phyloP scores from a whole-genome alignment of 208 protist genomes.

The Leishmania turanica region DNA sequence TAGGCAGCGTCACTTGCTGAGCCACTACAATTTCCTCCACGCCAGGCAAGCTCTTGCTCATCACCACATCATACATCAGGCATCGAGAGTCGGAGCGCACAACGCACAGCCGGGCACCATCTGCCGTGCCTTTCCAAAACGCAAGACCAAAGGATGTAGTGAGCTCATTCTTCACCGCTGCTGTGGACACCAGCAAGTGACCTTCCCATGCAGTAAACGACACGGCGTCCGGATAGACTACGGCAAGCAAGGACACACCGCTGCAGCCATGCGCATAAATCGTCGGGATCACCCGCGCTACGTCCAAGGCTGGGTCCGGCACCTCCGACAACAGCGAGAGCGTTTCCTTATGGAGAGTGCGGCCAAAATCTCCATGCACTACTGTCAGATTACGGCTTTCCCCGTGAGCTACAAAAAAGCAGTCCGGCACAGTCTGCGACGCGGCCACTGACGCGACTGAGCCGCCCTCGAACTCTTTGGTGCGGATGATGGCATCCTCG shows the following conservation, averaged over 20 bases:
- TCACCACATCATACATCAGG: conserved; percentile 31
- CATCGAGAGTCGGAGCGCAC: conserved; percentile 33
- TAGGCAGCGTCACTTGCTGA: conserved; percentile 23
- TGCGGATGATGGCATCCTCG: not conserved
- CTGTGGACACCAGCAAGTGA: conserved; percentile 13
- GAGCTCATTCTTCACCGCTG: conserved; percentile 36
- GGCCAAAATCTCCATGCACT: not conserved
- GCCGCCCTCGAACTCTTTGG: not conserved
- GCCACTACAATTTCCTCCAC: conserved; percentile 24
- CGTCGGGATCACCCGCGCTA: not conserved
- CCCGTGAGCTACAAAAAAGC: conserved; percentile 16
- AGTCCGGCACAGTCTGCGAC: not conserved
- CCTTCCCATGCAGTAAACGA: conserved; percentile 25
- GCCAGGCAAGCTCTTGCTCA: not conserved
- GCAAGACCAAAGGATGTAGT: conserved; percentile 21
- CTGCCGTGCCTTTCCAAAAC: conserved; percentile 23
- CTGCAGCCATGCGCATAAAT: conserved; percentile 11
- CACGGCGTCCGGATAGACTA: conserved; percentile 35
- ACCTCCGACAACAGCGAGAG: conserved; percentile 3
- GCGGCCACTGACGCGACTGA: not conserved
- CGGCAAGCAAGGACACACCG: conserved; percentile 13
- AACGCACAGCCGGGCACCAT: conserved; percentile 24
- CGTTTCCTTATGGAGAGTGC: not conserved
- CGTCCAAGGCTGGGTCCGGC: not conserved
- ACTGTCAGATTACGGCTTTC: conserved; percentile 16